phyloP scores from a whole-genome alignment of 371 early-diverging fungal genomes.

The Zancudomyces culisetae region DNA sequence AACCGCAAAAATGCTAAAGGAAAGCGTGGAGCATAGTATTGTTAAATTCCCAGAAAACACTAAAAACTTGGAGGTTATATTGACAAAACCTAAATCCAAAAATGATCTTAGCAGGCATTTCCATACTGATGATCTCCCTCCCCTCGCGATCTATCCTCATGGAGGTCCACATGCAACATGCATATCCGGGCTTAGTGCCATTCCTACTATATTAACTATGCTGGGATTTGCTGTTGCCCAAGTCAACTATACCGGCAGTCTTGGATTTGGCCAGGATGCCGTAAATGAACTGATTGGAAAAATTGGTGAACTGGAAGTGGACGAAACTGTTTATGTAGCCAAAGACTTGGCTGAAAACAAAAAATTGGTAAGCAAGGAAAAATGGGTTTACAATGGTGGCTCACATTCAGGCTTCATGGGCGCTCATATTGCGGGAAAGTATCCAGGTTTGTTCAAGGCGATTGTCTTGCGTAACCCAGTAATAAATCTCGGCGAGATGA shows the following conservation, averaged over 20 bases:
- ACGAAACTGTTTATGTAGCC: slow-evolving; percentile 25
- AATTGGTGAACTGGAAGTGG: slow-evolving; percentile 40
- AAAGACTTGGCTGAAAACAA: slow-evolving; percentile 4
- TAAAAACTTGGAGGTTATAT: neutral
- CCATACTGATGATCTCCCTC: neutral
- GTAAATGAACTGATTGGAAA: slow-evolving; percentile 37
- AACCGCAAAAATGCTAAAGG: slow-evolving; percentile 5
- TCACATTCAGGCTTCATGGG: slow-evolving; percentile 54
- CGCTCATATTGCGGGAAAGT: slow-evolving; percentile 32
- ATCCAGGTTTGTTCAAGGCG: slow-evolving; percentile 35
- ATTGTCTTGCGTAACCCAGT: slow-evolving; percentile 54
- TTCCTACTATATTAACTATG: slow-evolving; percentile 21
- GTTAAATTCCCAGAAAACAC: slow-evolving; percentile 3
- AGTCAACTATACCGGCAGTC: slow-evolving; percentile 54
- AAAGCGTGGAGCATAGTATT: slow-evolving; percentile 7
- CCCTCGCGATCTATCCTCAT: neutral
- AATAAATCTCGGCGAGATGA: slow-evolving; percentile 39
- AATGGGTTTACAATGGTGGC: slow-evolving; percentile 38
- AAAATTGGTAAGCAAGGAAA: slow-evolving; percentile 18
- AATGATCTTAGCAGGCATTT: slow-evolving; percentile 5
- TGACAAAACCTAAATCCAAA: neutral
- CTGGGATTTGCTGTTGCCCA: slow-evolving; percentile 34
- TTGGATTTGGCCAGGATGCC: slow-evolving; percentile 45
- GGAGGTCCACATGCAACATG: slow-evolving; percentile 40
- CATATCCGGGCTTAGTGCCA: slow-evolving; percentile 25